Conservation (phyloP, 805 yeast genomes). For the Metschnikowia similis region DNA sequence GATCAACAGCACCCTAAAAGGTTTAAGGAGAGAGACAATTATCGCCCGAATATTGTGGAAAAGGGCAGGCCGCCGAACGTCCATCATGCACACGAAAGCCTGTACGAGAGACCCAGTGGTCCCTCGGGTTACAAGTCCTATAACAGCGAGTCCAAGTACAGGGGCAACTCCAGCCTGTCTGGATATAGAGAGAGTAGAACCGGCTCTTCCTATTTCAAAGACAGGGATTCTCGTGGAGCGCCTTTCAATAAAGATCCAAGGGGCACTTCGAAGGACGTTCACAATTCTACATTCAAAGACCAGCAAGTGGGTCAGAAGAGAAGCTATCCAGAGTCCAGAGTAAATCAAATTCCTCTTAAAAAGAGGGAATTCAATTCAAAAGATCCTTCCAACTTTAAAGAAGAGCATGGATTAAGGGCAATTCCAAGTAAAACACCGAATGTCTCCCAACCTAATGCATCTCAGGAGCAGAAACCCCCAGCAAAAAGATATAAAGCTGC, state of each 20-base stretch:
- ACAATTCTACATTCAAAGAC: not conserved
- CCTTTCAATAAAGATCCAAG: not conserved
- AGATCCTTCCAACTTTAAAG: not conserved
- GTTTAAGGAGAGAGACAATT: slow-evolving; percentile 16
- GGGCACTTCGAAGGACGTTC: slow-evolving; percentile 1
- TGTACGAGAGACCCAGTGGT: slow-evolving; percentile 12
- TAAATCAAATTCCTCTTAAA: slow-evolving; percentile 4
- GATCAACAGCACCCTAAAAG: slow-evolving; percentile 10
- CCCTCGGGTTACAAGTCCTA: slow-evolving; percentile 11
- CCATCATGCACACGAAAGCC: not conserved
- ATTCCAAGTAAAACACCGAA: not conserved
- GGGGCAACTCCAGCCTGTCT: not conserved
- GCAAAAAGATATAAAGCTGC: not conserved
- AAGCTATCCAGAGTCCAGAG: slow-evolving; percentile 5
- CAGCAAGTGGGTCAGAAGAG: slow-evolving; percentile 3
- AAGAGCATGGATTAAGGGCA: not conserved
- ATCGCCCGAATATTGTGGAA: slow-evolving; percentile 11
- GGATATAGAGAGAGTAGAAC: slow-evolving; percentile 1
- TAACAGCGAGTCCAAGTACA: not conserved
- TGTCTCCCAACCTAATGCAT: not conserved
- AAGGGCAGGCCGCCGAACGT: not conserved
- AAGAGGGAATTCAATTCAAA: slow-evolving; percentile 7
- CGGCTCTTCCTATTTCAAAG: not conserved
- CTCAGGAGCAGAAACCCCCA: not conserved
- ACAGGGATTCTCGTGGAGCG: not conserved